Evolutionary conservation across 2,329 filamentous ascomycete genomes (phyloP).

Genomic region (Alternaria consortialis): DNA sequence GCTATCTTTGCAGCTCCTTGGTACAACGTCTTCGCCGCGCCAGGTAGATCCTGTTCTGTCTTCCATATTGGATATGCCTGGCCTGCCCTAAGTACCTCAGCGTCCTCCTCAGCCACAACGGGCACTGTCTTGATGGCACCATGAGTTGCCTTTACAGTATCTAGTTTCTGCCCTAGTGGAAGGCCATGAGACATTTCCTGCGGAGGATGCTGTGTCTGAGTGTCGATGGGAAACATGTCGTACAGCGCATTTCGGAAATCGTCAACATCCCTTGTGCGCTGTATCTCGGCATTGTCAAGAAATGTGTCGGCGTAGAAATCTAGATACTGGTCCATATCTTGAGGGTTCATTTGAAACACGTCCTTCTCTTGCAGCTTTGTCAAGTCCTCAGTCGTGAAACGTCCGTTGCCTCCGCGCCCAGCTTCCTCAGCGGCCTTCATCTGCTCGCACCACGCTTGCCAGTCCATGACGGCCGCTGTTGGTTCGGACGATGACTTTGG

Average conservation of each 20-base stretch:
- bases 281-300: slow-evolving; percentile 57
- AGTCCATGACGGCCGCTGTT: slow-evolving; percentile 71
- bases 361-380: slow-evolving; percentile 68
- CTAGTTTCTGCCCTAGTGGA: slow-evolving; percentile 38
- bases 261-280: slow-evolving; percentile 45
- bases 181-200: slow-evolving; percentile 32
- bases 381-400: slow-evolving; percentile 53
- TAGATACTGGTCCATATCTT: slow-evolving; percentile 77
- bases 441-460: slow-evolving; percentile 70
- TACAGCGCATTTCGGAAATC: slow-evolving; percentile 55
- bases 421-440: slow-evolving; percentile 15
- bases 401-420: slow-evolving; percentile 10
- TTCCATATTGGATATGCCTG: slow-evolving; percentile 61
- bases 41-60: slow-evolving; percentile 57
- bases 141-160: slow-evolving; percentile 56
- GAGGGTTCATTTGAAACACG: slow-evolving; percentile 67
- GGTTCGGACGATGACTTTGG: slow-evolving; percentile 64
- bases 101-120: slow-evolving; percentile 50
- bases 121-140: slow-evolving; percentile 51
- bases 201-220: not conserved
- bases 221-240: slow-evolving; percentile 53
- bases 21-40: slow-evolving; percentile 59
- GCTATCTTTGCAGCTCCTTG: slow-evolving; percentile 60
- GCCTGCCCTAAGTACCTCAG: slow-evolving; percentile 54
- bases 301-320: slow-evolving; percentile 77